Percentiles rank a stretch among this genome's conserved stretches.
Conservation (phyloP, 495 filamentous ascomycete genomes). For the Daldinia grandis region DNA sequence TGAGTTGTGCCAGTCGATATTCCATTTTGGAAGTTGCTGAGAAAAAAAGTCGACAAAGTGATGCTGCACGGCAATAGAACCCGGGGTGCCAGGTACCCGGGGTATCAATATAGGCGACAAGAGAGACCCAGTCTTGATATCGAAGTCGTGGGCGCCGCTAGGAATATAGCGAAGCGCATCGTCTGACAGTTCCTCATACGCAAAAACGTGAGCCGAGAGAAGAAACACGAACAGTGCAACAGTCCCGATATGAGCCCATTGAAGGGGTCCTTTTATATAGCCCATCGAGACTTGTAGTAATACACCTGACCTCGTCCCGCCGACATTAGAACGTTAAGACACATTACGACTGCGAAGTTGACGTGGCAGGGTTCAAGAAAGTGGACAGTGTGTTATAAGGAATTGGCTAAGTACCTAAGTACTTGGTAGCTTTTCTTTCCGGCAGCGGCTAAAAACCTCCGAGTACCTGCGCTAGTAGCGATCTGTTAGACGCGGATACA, state of each 20-base stretch:
- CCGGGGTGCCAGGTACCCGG: constrained; percentile 82
- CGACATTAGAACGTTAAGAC: constrained; percentile 14
- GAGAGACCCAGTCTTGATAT: constrained; percentile 71
- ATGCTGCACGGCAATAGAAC: constrained; percentile 70
- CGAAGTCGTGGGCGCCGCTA: constrained; percentile 70
- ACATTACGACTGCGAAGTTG: neutral
- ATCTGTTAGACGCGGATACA: neutral
- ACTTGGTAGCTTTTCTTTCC: neutral
- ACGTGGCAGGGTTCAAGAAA: constrained; percentile 1
- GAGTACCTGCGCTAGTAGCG: constrained; percentile 1
- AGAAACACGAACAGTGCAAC: constrained; percentile 33
- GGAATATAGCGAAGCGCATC: constrained; percentile 70
- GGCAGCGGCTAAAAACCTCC: neutral
- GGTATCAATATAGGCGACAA: constrained; percentile 83
- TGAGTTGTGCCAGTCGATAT: constrained; percentile 81
- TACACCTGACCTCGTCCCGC: constrained; percentile 6
- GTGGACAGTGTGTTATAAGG: constrained; percentile 8
- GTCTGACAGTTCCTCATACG: constrained; percentile 80
- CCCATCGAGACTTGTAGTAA: constrained; percentile 17
- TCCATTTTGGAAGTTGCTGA: constrained; percentile 75
- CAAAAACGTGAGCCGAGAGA: constrained; percentile 42
- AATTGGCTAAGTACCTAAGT: constrained; percentile 6
- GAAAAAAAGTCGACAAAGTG: constrained; percentile 83
- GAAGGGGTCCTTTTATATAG: constrained; percentile 19
- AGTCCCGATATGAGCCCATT: constrained; percentile 30